Evolutionary conservation across 2,329 filamentous ascomycete genomes (phyloP).

Genomic region (Hypoxylon sp.): DNA sequence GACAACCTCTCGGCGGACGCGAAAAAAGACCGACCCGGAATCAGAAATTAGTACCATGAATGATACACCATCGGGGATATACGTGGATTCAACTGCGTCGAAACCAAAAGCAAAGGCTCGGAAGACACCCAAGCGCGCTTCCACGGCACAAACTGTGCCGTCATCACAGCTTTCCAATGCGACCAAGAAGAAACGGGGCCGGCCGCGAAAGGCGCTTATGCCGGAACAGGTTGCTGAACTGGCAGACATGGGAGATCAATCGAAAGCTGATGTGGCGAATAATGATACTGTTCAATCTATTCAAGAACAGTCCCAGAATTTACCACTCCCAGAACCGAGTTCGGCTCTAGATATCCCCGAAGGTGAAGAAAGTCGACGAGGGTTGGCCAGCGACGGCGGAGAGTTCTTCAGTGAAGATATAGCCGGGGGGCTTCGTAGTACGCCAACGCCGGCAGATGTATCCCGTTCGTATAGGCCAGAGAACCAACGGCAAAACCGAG

Average conservation of each 20-base stretch:
- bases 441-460: slow-evolving; percentile 34
- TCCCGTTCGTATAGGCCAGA: slow-evolving; percentile 15
- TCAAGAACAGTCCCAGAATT: slow-evolving; percentile 19
- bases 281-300: slow-evolving; percentile 17
- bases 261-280: slow-evolving; percentile 23
- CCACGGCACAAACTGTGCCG: slow-evolving; percentile 43
- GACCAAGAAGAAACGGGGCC: slow-evolving; percentile 53
- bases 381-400: slow-evolving; percentile 13
- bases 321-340: slow-evolving; percentile 18
- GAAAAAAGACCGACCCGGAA: slow-evolving; percentile 51
- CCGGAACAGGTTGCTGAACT: slow-evolving; percentile 47
- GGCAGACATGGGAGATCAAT: slow-evolving; percentile 35
- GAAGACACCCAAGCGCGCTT: slow-evolving; percentile 50
- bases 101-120: slow-evolving; percentile 54
- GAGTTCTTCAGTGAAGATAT: slow-evolving; percentile 27
- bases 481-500: slow-evolving; percentile 19
- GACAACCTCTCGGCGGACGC: slow-evolving; percentile 55
- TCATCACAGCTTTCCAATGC: slow-evolving; percentile 50
- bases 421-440: slow-evolving; percentile 25
- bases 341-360: slow-evolving; percentile 13
- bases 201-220: slow-evolving; percentile 52
- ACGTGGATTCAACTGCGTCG: slow-evolving; percentile 52
- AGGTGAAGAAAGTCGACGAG: slow-evolving; percentile 24
- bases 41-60: slow-evolving; percentile 49
- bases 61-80: slow-evolving; percentile 47